Percentiles rank a stretch among this genome's conserved stretches.
Conservation (phyloP, 805 yeast genomes). For the Sugiyamaella smithiae region DNA sequence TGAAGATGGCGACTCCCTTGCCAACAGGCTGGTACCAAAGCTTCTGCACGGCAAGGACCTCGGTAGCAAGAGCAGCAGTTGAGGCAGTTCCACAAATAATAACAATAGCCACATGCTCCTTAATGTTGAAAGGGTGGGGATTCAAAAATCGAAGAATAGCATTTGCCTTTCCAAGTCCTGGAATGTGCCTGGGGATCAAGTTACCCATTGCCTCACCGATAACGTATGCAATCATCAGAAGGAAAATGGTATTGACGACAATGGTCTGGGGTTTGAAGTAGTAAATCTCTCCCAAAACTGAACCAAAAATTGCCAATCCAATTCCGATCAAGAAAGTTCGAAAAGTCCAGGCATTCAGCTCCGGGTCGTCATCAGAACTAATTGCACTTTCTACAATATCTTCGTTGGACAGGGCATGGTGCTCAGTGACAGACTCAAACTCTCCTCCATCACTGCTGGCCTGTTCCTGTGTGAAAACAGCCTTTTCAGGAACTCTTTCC, state of each 20-base stretch:
- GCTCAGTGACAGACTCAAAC: slow-evolving; percentile 4
- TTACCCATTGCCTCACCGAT: slow-evolving; percentile 33
- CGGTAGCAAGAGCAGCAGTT: slow-evolving; percentile 45
- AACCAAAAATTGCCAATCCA: slow-evolving; percentile 37
- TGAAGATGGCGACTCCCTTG: slow-evolving; percentile 31
- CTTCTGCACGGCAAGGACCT: slow-evolving; percentile 36
- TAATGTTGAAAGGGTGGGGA: slow-evolving; percentile 46
- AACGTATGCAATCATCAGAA: slow-evolving; percentile 35
- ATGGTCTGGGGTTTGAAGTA: slow-evolving; percentile 39
- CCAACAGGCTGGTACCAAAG: slow-evolving; percentile 35
- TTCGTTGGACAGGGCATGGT: slow-evolving; percentile 15
- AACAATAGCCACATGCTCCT: slow-evolving; percentile 45
- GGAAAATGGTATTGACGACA: slow-evolving; percentile 35
- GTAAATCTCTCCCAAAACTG: slow-evolving; percentile 37
- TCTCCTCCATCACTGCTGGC: not conserved
- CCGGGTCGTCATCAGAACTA: slow-evolving; percentile 38
- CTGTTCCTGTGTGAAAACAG: not conserved
- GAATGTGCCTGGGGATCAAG: slow-evolving; percentile 28
- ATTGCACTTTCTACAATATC: slow-evolving; percentile 17
- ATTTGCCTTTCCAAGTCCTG: slow-evolving; percentile 20
- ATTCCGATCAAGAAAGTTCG: slow-evolving; percentile 36
- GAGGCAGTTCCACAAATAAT: slow-evolving; percentile 37
- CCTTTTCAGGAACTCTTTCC: slow-evolving; percentile 1
- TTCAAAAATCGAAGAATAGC: slow-evolving; percentile 29
- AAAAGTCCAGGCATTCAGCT: slow-evolving; percentile 38